Conservation (phyloP, 768 basidiomycete genomes). For the Lactarius pseudohatsudake region DNA sequence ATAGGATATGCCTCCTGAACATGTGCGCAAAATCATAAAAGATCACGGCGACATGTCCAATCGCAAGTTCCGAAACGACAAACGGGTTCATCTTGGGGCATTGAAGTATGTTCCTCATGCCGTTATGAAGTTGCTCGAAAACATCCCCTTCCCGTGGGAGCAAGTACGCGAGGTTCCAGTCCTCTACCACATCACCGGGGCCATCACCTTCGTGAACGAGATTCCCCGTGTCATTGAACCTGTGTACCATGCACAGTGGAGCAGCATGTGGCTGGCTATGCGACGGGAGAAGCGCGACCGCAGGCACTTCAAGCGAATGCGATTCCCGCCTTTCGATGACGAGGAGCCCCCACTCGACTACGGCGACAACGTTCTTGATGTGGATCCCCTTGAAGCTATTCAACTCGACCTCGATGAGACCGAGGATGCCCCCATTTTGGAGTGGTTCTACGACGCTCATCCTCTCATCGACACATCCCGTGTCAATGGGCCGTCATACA, state of each 20-base stretch:
- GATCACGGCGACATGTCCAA: conserved; percentile 99
- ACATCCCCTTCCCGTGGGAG: conserved; percentile 97
- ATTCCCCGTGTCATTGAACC: conserved; percentile 96
- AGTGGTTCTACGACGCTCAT: conserved; percentile 99
- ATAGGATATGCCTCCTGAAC: conserved; percentile 94
- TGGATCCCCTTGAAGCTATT: conserved; percentile 96
- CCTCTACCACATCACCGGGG: conserved; percentile 97
- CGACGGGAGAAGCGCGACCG: conserved; percentile 97
- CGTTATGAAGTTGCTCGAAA: conserved; percentile 98
- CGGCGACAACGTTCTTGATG: conserved; percentile 97
- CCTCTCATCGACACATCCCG: conserved; percentile 87
- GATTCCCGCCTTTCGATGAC: conserved; percentile 98
- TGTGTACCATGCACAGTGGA: conserved; percentile 99
- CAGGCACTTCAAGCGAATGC: conserved; percentile 99
- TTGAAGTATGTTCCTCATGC: conserved; percentile 99
- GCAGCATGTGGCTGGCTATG: conserved; percentile 99
- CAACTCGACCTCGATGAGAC: conserved; percentile 92
- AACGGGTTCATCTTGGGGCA: conserved; percentile 97
- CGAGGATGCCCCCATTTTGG: conserved; percentile 87
- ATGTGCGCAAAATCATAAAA: conserved; percentile 99
- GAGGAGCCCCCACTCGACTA: conserved; percentile 99
- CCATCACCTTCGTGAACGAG: conserved; percentile 99
- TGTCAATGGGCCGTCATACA: conserved; percentile 92
- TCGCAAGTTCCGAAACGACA: conserved; percentile 98
- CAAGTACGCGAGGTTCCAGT: conserved; percentile 99